Evolutionary conservation across 163 green algal genomes (phyloP).

Genomic region (Coccomyxa subellipsoidea): DNA sequence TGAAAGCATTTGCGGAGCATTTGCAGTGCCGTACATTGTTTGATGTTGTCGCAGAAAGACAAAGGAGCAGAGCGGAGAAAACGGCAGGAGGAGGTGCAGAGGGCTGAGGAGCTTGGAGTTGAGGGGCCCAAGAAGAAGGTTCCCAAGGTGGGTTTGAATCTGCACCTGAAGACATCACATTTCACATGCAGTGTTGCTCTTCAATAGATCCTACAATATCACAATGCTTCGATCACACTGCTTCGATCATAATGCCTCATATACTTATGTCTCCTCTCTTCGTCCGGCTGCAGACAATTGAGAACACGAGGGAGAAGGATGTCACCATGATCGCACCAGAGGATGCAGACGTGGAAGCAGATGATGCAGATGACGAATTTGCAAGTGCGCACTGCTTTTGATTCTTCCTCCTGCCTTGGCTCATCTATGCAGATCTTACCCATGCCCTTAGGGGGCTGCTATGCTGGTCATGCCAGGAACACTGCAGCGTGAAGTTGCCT

Average conservation of each 20-base stretch:
- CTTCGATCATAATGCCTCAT: no score
- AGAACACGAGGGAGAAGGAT: slow-evolving; percentile 86
- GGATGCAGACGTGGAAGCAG: slow-evolving; percentile 77
- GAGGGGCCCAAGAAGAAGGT: slow-evolving; percentile 60
- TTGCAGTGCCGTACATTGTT: not conserved
- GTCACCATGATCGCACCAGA: slow-evolving; percentile 69
- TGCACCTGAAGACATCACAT: no score
- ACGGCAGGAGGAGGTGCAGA: slow-evolving; percentile 52
- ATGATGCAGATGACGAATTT: slow-evolving; percentile 90
- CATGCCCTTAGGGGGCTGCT: no score
- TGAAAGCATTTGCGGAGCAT: no score
- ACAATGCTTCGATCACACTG: no score
- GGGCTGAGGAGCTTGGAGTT: slow-evolving; percentile 63
- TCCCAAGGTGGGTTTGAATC: slow-evolving; percentile 67
- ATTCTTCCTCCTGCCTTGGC: not conserved
- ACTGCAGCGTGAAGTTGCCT: no score
- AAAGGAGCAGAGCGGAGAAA: slow-evolving; percentile 73
- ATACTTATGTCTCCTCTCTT: no score
- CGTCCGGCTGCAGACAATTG: slow-evolving; percentile 86
- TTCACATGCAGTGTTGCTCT: no score
- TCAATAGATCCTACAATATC: no score
- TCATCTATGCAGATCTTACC: not conserved
- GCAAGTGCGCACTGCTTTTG: slow-evolving; percentile 37
- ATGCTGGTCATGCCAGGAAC: not conserved
- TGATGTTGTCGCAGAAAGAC: slow-evolving; percentile 50